Base-by-base conservation (phyloP, 768 basidiomycete species). In the Xanthoconium purpureum region DNA sequence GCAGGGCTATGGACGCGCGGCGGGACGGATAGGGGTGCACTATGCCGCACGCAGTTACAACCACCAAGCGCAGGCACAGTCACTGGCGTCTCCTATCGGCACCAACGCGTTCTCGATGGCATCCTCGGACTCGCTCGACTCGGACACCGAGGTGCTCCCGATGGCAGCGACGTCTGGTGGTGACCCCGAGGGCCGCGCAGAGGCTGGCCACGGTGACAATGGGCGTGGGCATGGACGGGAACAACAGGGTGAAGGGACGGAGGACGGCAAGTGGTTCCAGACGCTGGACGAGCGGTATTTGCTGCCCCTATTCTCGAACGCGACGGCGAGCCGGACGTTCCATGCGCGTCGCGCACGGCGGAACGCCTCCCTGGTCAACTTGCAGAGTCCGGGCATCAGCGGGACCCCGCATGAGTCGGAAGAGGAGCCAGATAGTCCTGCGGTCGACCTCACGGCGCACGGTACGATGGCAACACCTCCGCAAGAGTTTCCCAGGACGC, bases 181-280 rank as follows among this genome's bases (percentile, higher is more conserved):
- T 13, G 68, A 73, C 57, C 58, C 65, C 18, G 65, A 54, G 15
- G 44, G 55, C 1, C 51, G 51, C 47, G 56, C 12, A 0, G 64
- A 58, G 39, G 53, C 35, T 33, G 54, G 55, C 9, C 18, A 24
- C 3, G 18, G 5, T 12, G 18, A 13, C 15, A 7, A 29, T 6
- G 13, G 14, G 3, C 44, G 38, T 20, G 60, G 32, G 15, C 48
- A 51, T 24, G 65, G 45, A 17, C 37, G 12, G 62, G 74, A 17
- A 18, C 28, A 45, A 1, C 8, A 7, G 29, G 14, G 9, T 8
- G 28, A 9, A 6, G 44, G 40, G 9, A 24, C 75, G 5, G 87
- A 89, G 55, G 93, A 96, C 51, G 88, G 91, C 30, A 91, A 91
- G 70, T 98, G 94, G 94, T 98, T 98, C 85, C 94, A 94, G 63